A percentile compares a stretch with the other conserved stretches of the same genome.
phyloP scores from a whole-genome alignment of 2,329 filamentous ascomycete species.

The Daldinia eschscholtzii region DNA sequence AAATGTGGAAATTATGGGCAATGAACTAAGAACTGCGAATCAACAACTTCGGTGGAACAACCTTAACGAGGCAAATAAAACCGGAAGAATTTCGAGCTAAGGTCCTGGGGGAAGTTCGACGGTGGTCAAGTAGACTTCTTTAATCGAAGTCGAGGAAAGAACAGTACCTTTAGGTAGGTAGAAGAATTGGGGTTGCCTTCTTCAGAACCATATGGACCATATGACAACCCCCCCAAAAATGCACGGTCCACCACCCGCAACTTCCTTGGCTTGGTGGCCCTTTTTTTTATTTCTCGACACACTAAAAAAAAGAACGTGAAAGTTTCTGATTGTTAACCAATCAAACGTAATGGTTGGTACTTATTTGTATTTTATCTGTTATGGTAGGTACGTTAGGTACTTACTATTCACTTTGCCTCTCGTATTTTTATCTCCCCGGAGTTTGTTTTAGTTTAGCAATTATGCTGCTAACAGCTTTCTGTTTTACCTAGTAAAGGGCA shows the following conservation, averaged over 20 bases:
- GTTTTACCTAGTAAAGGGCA: not conserved
- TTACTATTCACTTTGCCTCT: not conserved
- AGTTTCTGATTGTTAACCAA: slow-evolving; percentile 32
- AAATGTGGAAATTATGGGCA: slow-evolving; percentile 48
- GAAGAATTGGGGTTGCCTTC: slow-evolving; percentile 46
- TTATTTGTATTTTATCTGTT: not conserved
- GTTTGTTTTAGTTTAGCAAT: not conserved
- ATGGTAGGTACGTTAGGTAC: slow-evolving; percentile 2
- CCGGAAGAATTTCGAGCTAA: slow-evolving; percentile 11
- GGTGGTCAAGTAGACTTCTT: slow-evolving; percentile 29
- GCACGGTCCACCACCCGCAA: slow-evolving; percentile 32
- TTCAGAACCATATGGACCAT: slow-evolving; percentile 32
- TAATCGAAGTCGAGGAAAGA: slow-evolving; percentile 41
- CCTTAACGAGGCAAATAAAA: slow-evolving; percentile 37
- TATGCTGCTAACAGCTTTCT: not conserved
- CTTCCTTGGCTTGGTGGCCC: slow-evolving; percentile 11
- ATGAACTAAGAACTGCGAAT: slow-evolving; percentile 42
- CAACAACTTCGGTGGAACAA: slow-evolving; percentile 31
- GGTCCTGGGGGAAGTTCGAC: slow-evolving; percentile 19
- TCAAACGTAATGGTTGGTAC: slow-evolving; percentile 23
- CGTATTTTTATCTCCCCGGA: not conserved
- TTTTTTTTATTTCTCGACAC: slow-evolving; percentile 15
- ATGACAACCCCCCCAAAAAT: slow-evolving; percentile 38
- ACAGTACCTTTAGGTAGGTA: slow-evolving; percentile 35
- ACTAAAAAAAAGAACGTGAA: slow-evolving; percentile 24